A percentile compares a stretch with the other conserved stretches of the same genome.
phyloP scores from a whole-genome alignment of 345 rosid species.

The Geranium brycei region DNA sequence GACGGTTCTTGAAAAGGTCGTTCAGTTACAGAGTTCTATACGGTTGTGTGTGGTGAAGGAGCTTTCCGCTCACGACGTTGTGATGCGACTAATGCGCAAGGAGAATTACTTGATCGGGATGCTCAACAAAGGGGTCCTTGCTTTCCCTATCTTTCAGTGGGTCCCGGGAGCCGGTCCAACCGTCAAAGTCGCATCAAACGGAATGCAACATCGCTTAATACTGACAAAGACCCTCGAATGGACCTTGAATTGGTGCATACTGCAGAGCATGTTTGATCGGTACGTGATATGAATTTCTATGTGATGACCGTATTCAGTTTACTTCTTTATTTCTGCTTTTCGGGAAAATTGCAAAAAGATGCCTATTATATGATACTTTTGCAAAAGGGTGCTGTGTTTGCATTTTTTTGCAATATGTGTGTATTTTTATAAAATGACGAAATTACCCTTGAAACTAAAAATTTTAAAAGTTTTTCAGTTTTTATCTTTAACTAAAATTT shows the following conservation, averaged over 20 bases:
- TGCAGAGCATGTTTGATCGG: constrained; percentile 99
- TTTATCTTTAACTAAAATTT: no score
- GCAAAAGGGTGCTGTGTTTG: no score
- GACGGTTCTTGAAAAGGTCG: constrained; percentile 81
- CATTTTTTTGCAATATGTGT: no score
- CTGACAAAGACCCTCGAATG: constrained; percentile 93
- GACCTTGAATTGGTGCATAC: constrained; percentile 96
- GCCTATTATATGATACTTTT: no score
- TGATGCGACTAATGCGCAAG: constrained; percentile 96
- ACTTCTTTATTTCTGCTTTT: neutral
- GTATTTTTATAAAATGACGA: no score
- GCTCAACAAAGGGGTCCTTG: constrained; percentile 91
- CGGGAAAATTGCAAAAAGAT: no score
- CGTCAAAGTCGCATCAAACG: constrained; percentile 43
- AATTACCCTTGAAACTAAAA: no score
- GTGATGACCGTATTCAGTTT: constrained; percentile 4
- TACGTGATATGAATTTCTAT: constrained; percentile 16
- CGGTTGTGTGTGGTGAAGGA: constrained; percentile 88
- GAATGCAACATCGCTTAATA: constrained; percentile 39
- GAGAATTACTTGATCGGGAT: constrained; percentile 97
- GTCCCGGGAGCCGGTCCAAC: constrained; percentile 92
- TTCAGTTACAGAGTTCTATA: constrained; percentile 60
- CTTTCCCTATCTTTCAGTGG: constrained; percentile 76
- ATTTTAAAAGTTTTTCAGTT: no score
- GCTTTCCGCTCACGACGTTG: constrained; percentile 88